Evolutionary conservation across 2,329 filamentous ascomycete species (phyloP), one percentile per base, ranked within the genome.

Genomic region (Basipetospora chlamydospora): DNA sequence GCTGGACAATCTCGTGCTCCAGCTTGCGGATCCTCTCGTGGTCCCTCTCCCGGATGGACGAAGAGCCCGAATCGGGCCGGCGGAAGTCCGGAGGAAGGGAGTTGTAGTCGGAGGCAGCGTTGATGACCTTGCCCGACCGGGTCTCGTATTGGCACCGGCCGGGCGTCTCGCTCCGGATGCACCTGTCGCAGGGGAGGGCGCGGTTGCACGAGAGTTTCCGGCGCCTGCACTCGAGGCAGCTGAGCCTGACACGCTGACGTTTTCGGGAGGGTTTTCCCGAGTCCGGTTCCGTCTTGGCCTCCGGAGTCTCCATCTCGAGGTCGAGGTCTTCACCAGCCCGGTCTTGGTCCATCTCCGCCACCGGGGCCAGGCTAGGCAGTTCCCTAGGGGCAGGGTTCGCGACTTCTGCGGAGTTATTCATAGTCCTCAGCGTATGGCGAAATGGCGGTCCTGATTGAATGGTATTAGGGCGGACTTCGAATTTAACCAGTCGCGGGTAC

Each of bases 121-220:
- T 61, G 42, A 67, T 55, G 41, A 70, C 55, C 46, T 66, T 64
- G 38, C 65, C 61, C 34, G 56, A 67, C 55, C 63, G 69, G 21
- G 67, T 65, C 52, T 75, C 70, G 47, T 74, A 75, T 42, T 64
- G 70, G 54, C 70, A 75, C 12, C 66, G 62, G 35, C 73, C 70
- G 15, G 70, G 64, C 20, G 70, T 75, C 46, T 69, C 70, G 41
- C 69, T 73, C 54, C 73, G 74, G 52, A 74, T 62, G 52, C 71
- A 76, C 32, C 71, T 66, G 51, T 73, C 69, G 48, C 71, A 76
- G 17, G 71, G 71, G 45, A 73, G 63, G 49, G 71, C 70, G 41
- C 71, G 61, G 52, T 74, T 72, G 50, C 71, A 76, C 18, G 70
- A 74, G 26, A 75, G 58, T 56, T 76, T 76, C 38, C 71, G 61